Conservation (phyloP, 768 basidiomycete species). For the Xerocomus brunneocitrinus region DNA sequence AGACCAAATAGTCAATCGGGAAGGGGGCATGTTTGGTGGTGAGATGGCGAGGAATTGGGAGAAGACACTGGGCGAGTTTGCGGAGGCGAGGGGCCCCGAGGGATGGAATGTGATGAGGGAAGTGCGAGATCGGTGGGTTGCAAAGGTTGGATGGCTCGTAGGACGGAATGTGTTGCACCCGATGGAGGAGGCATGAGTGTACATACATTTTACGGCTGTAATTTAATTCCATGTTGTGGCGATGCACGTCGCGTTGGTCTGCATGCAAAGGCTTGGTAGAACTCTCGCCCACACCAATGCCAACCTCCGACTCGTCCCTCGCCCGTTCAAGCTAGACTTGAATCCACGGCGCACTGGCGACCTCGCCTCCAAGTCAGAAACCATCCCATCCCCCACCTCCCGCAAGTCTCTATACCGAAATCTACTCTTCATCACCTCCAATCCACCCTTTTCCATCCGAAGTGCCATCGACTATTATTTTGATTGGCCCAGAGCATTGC, state of each 20-base stretch:
- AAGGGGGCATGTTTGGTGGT: constrained; percentile 76
- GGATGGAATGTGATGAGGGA: constrained; percentile 40
- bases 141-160: constrained; percentile 75
- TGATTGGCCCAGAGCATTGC: constrained; percentile 24
- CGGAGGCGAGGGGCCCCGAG: constrained; percentile 44
- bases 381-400: constrained; percentile 30
- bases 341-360: background rate
- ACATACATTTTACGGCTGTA: background rate
- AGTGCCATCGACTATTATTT: constrained; percentile 25
- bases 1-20: constrained; percentile 63
- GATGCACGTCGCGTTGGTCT: background rate
- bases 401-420: constrained; percentile 33
- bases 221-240: background rate
- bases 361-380: background rate
- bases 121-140: constrained; percentile 63
- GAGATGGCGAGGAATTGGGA: constrained; percentile 71
- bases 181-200: constrained; percentile 29
- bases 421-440: constrained; percentile 22
- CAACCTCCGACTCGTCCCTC: background rate
- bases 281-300: background rate
- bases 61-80: constrained; percentile 61
- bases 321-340: background rate
- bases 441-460: constrained; percentile 12
- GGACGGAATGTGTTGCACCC: constrained; percentile 36
- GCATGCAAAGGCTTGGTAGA: background rate